Conservation (phyloP, 306 rosid species). For the Sphenostylis stenocarpa region DNA sequence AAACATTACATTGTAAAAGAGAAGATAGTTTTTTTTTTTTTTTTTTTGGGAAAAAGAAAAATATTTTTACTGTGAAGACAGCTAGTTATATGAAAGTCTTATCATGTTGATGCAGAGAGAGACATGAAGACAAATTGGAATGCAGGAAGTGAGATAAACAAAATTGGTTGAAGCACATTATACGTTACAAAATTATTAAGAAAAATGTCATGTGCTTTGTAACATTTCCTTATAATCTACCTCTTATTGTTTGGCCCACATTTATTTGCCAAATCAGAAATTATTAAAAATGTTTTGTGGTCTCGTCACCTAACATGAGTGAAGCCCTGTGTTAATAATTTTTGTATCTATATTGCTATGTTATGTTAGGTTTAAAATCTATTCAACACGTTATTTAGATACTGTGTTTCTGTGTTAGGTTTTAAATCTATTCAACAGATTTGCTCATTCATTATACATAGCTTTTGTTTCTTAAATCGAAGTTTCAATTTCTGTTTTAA, state of each 20-base stretch:
- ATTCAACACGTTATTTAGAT: not conserved
- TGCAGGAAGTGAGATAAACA: not conserved
- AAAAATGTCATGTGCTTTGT: not conserved
- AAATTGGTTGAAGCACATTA: not conserved
- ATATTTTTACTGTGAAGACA: not conserved
- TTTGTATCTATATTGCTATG: not conserved
- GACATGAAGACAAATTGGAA: constrained; percentile 1
- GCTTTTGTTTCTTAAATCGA: not conserved
- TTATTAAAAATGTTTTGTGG: not conserved
- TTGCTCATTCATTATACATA: not conserved
- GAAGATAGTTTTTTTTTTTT: too few species aligned
- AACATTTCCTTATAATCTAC: not conserved
- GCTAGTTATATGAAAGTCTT: not conserved
- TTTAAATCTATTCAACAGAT: not conserved
- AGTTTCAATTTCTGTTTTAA: too few species aligned
- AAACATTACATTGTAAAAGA: too few species aligned
- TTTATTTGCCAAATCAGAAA: constrained; percentile 1
- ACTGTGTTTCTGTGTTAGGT: not conserved
- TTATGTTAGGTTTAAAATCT: constrained; percentile 7
- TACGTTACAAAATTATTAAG: not conserved
- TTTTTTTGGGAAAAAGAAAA: too few species aligned
- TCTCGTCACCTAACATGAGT: not conserved
- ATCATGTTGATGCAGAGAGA: not conserved
- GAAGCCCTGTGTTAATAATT: not conserved
- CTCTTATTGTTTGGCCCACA: not conserved